These are phyloP conservation scores for Madurella mycetomatis DNA, from an alignment of 2,329 filamentous ascomycete genomes.

Conservation along the genomic window DNA sequence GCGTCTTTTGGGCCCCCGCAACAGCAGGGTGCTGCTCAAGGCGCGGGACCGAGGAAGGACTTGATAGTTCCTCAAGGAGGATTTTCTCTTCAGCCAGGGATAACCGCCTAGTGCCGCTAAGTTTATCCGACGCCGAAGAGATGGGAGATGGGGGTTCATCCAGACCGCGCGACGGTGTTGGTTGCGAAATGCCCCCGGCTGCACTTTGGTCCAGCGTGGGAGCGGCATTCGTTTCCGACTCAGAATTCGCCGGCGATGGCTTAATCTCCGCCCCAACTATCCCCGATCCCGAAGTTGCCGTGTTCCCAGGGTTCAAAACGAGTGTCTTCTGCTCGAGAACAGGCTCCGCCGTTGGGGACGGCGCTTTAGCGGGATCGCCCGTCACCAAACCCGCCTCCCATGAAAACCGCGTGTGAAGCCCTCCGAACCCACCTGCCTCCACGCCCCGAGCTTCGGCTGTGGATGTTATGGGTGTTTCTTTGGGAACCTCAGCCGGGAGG, in stretches of 20 bases:
- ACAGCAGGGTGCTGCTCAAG: constrained; percentile 38
- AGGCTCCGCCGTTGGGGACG: neutral
- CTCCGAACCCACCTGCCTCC: neutral
- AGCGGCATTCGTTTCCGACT: constrained; percentile 1
- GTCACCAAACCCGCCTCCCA: constrained; percentile 35
- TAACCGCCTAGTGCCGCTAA: constrained; percentile 28
- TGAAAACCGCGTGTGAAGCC: constrained; percentile 35
- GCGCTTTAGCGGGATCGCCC: constrained; percentile 22
- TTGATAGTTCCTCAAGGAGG: constrained; percentile 33
- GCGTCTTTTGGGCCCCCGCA: neutral
- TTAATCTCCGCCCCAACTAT: neutral
- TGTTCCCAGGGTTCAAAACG: neutral
- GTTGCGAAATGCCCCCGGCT: constrained; percentile 29
- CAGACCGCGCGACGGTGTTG: constrained; percentile 7
- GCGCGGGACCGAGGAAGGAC: constrained; percentile 34
- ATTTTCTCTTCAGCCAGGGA: constrained; percentile 46
- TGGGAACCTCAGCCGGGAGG: neutral
- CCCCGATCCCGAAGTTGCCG: neutral
- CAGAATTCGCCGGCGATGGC: neutral
- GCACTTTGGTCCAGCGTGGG: neutral
- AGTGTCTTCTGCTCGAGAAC: constrained; percentile 5
- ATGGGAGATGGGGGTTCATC: constrained; percentile 24
- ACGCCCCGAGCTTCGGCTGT: neutral
- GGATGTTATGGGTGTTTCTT: neutral
- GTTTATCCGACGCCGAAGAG: constrained; percentile 35